Percentiles rank a stretch among this genome's conserved stretches.
Conservation (phyloP, 768 basidiomycete genomes). For the Sporobolomyces pararoseus region DNA sequence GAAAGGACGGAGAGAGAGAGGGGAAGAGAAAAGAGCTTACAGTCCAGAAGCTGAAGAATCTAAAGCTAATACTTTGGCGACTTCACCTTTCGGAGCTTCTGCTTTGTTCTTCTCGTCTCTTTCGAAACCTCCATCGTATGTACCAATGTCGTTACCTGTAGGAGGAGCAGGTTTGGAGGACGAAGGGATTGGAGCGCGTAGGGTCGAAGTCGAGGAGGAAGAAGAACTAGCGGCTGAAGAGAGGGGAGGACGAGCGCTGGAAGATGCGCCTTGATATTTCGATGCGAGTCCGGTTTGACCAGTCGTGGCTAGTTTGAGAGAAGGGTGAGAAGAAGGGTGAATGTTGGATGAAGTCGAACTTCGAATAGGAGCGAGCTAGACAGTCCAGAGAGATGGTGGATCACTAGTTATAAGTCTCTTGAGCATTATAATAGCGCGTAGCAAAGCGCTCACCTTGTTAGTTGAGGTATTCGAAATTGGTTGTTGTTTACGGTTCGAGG, state of each 20-base stretch:
- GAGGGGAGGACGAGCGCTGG: background rate
- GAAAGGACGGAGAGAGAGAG: background rate
- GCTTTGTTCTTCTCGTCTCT: constrained; percentile 62
- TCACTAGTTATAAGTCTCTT: no score
- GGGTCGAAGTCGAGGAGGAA: background rate
- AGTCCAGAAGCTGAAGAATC: constrained; percentile 61
- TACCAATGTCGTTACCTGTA: constrained; percentile 58
- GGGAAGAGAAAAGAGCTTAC: background rate
- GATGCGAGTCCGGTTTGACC: constrained; percentile 19
- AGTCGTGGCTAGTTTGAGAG: constrained; percentile 22
- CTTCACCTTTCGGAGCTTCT: constrained; percentile 62
- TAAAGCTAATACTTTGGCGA: constrained; percentile 73
- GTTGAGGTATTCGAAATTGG: background rate
- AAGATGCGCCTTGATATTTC: constrained; percentile 23
- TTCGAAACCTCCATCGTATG: constrained; percentile 96
- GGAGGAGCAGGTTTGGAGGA: background rate
- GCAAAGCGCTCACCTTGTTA: background rate
- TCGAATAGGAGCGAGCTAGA: constrained; percentile 27
- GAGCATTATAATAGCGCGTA: no score
- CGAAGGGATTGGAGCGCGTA: background rate
- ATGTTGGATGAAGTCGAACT: constrained; percentile 36
- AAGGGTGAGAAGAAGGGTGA: constrained; percentile 13
- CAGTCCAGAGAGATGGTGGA: no score
- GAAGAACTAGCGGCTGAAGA: background rate
- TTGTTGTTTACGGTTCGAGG: background rate